A percentile compares a stretch with the other conserved stretches of the same genome.
Conservation (phyloP, 2,329 filamentous ascomycete species). For the Zymoseptoria brevis region DNA sequence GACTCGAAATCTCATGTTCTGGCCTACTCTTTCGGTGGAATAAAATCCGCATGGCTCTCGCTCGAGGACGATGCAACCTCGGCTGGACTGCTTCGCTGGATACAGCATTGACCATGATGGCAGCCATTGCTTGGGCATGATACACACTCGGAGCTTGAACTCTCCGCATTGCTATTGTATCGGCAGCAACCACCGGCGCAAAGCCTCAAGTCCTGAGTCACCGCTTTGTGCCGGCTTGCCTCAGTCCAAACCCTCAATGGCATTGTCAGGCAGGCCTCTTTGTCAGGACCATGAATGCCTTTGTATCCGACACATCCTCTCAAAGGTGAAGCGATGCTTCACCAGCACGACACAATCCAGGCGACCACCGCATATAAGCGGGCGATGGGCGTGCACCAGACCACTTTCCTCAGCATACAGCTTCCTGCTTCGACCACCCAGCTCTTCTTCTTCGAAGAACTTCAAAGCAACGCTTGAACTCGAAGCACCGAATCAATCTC, state of each 20-base stretch:
- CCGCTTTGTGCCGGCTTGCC: not conserved
- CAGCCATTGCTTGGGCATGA: not conserved
- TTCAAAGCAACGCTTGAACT: not conserved
- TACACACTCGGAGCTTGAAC: not conserved
- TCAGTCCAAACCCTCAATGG: not conserved
- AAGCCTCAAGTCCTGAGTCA: not conserved
- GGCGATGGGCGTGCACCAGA: not conserved
- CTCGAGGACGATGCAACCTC: not conserved
- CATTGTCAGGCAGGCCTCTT: not conserved
- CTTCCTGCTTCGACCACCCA: not conserved
- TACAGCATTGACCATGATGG: not conserved
- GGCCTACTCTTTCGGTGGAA: not conserved
- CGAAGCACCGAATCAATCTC: not conserved
- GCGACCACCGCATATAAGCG: not conserved
- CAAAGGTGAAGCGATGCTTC: not conserved
- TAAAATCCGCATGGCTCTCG: not conserved
- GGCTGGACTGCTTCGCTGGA: not conserved
- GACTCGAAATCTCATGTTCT: not conserved
- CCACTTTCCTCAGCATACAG: not conserved
- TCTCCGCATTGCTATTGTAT: not conserved
- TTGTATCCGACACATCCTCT: not conserved
- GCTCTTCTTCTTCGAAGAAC: not conserved
- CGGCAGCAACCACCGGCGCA: not conserved
- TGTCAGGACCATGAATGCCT: not conserved
- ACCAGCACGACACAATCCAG: not conserved